Evolutionary conservation across 164 flowering plant species (phyloP).

Genomic region (Warburgia ugandensis): DNA sequence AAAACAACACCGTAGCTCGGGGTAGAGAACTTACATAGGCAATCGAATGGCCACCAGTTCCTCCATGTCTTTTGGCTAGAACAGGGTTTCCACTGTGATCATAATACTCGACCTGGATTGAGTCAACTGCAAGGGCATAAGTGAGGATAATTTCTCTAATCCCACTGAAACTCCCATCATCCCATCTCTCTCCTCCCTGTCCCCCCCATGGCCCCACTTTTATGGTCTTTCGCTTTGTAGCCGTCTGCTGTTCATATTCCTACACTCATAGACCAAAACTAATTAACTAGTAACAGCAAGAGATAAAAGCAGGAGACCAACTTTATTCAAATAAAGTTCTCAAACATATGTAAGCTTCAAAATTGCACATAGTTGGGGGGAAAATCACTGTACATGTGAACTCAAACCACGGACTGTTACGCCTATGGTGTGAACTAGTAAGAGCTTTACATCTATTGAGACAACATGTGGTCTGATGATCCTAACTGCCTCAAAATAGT

Average conservation of each 20-base stretch:
- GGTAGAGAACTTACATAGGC: slow-evolving; percentile 26
- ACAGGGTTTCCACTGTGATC: slow-evolving; percentile 48
- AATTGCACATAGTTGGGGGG: no score
- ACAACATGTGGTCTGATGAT: no score
- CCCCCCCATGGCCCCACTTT: slow-evolving; percentile 66
- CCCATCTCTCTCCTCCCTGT: slow-evolving; percentile 56
- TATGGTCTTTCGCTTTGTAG: slow-evolving; percentile 22
- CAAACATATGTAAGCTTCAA: no score
- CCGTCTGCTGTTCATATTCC: slow-evolving; percentile 8
- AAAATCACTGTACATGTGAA: no score
- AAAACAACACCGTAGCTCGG: background rate
- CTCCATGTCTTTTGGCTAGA: slow-evolving; percentile 45
- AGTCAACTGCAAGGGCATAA: slow-evolving; percentile 54
- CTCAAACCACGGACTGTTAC: no score
- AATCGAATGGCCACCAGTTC: slow-evolving; percentile 37
- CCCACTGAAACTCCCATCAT: slow-evolving; percentile 50
- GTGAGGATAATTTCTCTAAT: slow-evolving; percentile 45
- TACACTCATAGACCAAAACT: no score
- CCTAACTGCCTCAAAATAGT: no score
- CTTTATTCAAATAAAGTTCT: no score
- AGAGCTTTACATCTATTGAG: no score
- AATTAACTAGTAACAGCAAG: no score
- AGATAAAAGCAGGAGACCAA: no score
- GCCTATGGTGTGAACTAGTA: no score
- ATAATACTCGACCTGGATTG: slow-evolving; percentile 49